A percentile compares a stretch with the other conserved stretches of the same genome.
These are phyloP conservation scores for Sporothrix pallida DNA, from an alignment of 2,329 filamentous ascomycete genomes.

Conservation along the genomic window DNA sequence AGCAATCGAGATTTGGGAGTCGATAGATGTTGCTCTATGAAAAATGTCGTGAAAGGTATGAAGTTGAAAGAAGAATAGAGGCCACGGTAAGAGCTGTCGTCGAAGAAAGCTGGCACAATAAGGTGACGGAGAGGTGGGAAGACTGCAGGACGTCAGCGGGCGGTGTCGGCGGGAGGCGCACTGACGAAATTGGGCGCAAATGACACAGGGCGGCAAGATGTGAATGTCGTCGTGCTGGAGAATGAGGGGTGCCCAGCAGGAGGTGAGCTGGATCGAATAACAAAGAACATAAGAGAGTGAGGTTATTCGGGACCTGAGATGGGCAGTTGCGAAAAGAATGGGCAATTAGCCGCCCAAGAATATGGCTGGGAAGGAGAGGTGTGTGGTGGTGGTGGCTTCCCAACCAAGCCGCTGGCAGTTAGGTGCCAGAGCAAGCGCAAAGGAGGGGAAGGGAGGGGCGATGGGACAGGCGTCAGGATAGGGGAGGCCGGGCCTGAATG, in stretches of 20 bases:
- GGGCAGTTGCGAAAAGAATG: slow-evolving; percentile 14
- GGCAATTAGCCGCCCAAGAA: slow-evolving; percentile 28
- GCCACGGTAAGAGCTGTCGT: background rate
- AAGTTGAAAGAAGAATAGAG: background rate
- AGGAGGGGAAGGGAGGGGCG: slow-evolving; percentile 20
- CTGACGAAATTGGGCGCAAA: slow-evolving; percentile 32
- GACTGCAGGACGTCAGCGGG: slow-evolving; percentile 6
- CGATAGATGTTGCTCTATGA: background rate
- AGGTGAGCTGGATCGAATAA: background rate
- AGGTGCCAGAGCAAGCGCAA: slow-evolving; percentile 21
- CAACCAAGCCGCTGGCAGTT: background rate
- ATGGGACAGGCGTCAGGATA: background rate
- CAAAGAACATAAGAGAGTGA: background rate
- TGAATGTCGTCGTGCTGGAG: background rate
- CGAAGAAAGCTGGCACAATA: background rate
- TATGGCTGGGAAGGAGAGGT: slow-evolving; percentile 18
- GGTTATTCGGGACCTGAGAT: slow-evolving; percentile 13
- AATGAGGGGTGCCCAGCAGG: background rate
- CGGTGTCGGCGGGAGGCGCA: slow-evolving; percentile 30
- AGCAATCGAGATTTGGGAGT: background rate
- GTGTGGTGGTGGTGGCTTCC: slow-evolving; percentile 13
- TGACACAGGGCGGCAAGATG: slow-evolving; percentile 28
- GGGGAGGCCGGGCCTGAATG: background rate
- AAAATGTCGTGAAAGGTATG: background rate
- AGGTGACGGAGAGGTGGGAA: slow-evolving; percentile 19